Conservation (phyloP, 2,329 filamentous ascomycete genomes). For the Colletotrichum tabaci region DNA sequence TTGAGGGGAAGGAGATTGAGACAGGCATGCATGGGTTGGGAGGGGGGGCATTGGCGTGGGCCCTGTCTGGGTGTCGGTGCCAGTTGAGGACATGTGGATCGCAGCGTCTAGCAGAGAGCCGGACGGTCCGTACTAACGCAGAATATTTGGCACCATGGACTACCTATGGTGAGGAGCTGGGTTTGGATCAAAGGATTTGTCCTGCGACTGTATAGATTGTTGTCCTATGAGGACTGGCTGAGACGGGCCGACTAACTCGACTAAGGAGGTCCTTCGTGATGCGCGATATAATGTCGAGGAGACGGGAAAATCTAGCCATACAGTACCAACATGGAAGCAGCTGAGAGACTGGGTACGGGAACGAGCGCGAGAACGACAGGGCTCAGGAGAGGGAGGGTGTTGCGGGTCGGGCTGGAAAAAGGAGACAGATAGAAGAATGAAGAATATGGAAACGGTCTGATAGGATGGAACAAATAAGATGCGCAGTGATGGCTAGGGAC, state of each 20-base stretch:
- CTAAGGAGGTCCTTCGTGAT: conserved; percentile 31
- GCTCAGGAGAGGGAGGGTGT: conserved; percentile 4
- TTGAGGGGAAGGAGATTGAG: conserved; percentile 12
- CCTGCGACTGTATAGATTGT: neutral
- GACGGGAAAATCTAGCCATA: neutral
- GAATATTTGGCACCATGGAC: conserved; percentile 8
- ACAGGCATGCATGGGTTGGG: conserved; percentile 6
- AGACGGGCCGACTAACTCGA: conserved; percentile 30
- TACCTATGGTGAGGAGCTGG: neutral
- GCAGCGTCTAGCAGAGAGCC: conserved; percentile 16
- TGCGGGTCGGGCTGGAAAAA: neutral
- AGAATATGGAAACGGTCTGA: conserved; percentile 21
- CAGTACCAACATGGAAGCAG: conserved; percentile 13
- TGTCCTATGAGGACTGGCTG: neutral
- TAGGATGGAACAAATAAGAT: conserved; percentile 39
- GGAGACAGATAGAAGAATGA: no score
- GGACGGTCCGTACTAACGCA: conserved; percentile 23
- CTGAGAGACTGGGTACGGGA: conserved; percentile 25
- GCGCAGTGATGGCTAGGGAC: conserved; percentile 24
- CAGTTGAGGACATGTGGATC: conserved; percentile 21
- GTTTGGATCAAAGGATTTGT: no score
- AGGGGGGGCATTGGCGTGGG: conserved; percentile 4
- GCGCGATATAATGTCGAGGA: conserved; percentile 19
- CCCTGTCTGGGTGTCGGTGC: conserved; percentile 17
- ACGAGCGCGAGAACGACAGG: conserved; percentile 22